phyloP scores from a whole-genome alignment of 345 rosid species.

The Tarenaya hassleriana region DNA sequence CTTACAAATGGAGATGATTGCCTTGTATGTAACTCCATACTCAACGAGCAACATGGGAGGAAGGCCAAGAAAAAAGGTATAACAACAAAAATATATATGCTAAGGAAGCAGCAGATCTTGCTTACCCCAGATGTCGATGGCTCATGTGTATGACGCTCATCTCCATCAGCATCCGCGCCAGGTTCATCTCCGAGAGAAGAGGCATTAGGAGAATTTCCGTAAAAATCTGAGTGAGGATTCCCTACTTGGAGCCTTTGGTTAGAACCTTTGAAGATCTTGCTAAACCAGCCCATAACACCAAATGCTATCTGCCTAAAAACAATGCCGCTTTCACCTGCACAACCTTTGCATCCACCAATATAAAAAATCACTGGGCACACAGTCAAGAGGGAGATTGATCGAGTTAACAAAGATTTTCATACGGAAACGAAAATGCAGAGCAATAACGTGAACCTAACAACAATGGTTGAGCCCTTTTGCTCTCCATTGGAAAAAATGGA shows the following conservation, averaged over 20 bases:
- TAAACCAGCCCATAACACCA: conserved; percentile 75
- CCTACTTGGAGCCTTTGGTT: conserved; percentile 45
- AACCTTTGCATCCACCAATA: conserved; percentile 13
- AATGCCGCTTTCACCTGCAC: conserved; percentile 39
- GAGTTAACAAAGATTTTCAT: neutral
- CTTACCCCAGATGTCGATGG: conserved; percentile 73
- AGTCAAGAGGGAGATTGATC: neutral
- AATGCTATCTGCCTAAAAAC: conserved; percentile 46
- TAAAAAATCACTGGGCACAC: neutral
- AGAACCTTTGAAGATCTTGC: conserved; percentile 77
- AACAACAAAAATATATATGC: neutral
- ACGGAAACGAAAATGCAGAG: neutral
- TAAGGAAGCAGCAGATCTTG: neutral
- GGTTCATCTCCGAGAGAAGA: conserved; percentile 20
- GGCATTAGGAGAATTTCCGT: conserved; percentile 33
- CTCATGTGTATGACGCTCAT: conserved; percentile 29
- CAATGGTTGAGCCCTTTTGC: conserved; percentile 15
- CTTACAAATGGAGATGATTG: neutral
- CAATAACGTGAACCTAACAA: conserved; percentile 3
- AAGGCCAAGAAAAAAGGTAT: conserved; percentile 5
- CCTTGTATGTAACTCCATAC: neutral
- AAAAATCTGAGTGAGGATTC: conserved; percentile 41
- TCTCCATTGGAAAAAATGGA: neutral
- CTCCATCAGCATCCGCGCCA: conserved; percentile 25
- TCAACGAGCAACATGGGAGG: too few species aligned